Conservation (phyloP, 306 rosid genomes). For the Cicer chorassanicum region DNA sequence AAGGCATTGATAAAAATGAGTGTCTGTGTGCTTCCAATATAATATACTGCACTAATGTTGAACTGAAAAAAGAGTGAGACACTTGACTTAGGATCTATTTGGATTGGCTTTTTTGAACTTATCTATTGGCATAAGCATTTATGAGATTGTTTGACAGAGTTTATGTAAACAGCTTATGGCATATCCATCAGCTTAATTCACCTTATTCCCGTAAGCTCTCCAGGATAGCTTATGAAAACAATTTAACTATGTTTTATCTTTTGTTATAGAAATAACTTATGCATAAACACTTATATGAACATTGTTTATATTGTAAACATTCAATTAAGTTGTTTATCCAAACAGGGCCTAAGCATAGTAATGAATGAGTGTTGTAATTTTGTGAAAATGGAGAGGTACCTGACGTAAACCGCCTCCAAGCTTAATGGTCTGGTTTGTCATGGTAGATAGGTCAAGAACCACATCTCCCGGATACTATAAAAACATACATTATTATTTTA, state of each 20-base stretch:
- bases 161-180: no score
- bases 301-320: no score
- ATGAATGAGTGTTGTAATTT: neutral
- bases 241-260: no score
- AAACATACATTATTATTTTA: conserved; percentile 16
- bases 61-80: neutral
- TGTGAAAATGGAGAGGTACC: conserved; percentile 47
- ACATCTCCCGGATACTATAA: conserved; percentile 85
- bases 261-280: no score
- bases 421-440: conserved; percentile 84
- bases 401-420: conserved; percentile 91
- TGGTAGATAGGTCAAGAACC: conserved; percentile 77
- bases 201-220: no score
- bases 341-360: neutral
- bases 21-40: neutral
- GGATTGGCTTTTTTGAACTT: no score
- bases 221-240: no score
- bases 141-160: no score
- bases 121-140: no score
- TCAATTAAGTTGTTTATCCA: no score
- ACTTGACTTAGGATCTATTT: neutral
- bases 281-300: no score
- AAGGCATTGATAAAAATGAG: neutral
- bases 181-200: no score
- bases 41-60: neutral